Percentiles rank a stretch among this genome's conserved stretches.
These are phyloP conservation scores for Yamadazyma olivae DNA, from an alignment of 805 yeast genomes.

Conservation along the genomic window DNA sequence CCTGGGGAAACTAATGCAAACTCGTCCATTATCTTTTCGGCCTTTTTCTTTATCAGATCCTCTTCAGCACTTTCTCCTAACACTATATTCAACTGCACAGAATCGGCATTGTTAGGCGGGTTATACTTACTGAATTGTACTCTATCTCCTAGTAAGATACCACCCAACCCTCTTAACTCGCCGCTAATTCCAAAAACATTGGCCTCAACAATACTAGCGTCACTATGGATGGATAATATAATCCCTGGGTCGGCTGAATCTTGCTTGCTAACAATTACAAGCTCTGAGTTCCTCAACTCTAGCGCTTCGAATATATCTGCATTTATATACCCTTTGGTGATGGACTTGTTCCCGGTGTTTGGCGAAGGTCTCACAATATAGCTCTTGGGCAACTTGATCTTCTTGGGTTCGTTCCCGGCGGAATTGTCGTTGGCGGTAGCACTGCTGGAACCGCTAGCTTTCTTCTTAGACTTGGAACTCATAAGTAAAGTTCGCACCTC, in stretches of 20 bases:
- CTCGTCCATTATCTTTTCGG: constrained; percentile 45
- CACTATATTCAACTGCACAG: neutral
- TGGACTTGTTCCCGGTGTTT: constrained; percentile 21
- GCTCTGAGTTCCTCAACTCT: constrained; percentile 44
- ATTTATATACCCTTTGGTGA: constrained; percentile 38
- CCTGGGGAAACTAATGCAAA: constrained; percentile 64
- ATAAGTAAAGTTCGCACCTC: constrained; percentile 4
- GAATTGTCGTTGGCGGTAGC: neutral
- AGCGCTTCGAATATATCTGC: constrained; percentile 45
- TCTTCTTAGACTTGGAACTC: constrained; percentile 11
- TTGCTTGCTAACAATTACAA: constrained; percentile 40
- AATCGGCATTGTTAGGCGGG: constrained; percentile 39
- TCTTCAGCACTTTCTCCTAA: neutral
- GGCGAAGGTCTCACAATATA: constrained; percentile 38
- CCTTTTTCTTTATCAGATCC: constrained; percentile 17
- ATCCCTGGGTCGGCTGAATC: constrained; percentile 46
- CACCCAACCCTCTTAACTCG: constrained; percentile 28
- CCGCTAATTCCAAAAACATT: constrained; percentile 27
- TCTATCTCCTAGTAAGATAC: constrained; percentile 47
- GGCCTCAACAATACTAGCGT: constrained; percentile 24
- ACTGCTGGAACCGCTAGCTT: neutral
- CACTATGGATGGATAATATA: constrained; percentile 39
- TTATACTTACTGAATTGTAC: constrained; percentile 43
- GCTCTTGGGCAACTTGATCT: constrained; percentile 37
- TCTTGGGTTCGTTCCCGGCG: constrained; percentile 21